A percentile compares a stretch with the other conserved stretches of the same genome.
Conservation (phyloP, 2,329 filamentous ascomycete species). For the Coniochaeta ligniaria region DNA sequence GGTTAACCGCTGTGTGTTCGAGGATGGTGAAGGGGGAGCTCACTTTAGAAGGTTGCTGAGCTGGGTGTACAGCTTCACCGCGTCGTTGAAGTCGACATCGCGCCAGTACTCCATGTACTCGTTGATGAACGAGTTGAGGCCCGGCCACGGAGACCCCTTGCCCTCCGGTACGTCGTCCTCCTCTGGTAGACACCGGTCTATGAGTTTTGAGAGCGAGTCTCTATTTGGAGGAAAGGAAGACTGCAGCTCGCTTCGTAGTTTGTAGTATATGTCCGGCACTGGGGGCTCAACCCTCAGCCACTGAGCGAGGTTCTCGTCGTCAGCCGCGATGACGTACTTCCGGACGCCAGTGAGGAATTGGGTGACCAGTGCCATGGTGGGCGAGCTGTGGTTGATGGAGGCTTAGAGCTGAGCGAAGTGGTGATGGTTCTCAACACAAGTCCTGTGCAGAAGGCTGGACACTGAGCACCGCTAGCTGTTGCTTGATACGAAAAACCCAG, state of each 20-base stretch:
- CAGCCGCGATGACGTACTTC: conserved; percentile 51
- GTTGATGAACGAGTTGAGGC: conserved; percentile 72
- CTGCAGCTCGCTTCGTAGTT: conserved; percentile 62
- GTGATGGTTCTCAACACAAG: background rate
- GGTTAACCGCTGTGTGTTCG: background rate
- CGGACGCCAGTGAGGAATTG: conserved; percentile 63
- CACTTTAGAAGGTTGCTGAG: conserved; percentile 71
- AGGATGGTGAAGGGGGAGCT: conserved; percentile 17
- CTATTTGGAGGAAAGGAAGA: conserved; percentile 40
- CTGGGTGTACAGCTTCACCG: conserved; percentile 67
- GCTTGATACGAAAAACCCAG: background rate
- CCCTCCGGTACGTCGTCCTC: conserved; percentile 58
- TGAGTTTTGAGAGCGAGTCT: conserved; percentile 52
- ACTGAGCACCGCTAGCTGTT: background rate
- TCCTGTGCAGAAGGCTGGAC: background rate
- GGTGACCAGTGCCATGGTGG: conserved; percentile 53
- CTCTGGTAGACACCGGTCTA: conserved; percentile 57
- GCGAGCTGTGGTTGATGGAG: background rate
- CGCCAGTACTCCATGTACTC: conserved; percentile 77
- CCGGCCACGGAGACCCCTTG: conserved; percentile 62
- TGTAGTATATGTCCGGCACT: conserved; percentile 58
- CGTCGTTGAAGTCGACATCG: conserved; percentile 69
- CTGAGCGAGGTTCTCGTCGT: conserved; percentile 58
- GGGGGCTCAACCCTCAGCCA: conserved; percentile 72
- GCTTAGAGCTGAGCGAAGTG: background rate